Evolutionary conservation across 768 basidiomycete genomes (phyloP).

Genomic region (Boletus vinaceobasis): DNA sequence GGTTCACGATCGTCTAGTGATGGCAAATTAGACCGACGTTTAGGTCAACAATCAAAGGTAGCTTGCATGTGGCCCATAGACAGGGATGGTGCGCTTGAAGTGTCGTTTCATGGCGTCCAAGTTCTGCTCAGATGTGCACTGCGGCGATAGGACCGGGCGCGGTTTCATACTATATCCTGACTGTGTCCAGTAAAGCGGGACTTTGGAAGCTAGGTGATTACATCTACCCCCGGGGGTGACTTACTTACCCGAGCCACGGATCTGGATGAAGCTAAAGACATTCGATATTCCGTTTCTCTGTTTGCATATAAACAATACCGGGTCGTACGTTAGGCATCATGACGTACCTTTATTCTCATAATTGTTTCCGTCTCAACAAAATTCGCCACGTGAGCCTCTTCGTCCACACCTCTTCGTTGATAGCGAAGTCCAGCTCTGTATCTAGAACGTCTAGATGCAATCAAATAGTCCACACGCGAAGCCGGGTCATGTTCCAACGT

Average conservation of each 20-base stretch:
- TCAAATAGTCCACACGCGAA: slow-evolving; percentile 65
- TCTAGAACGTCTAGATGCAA: slow-evolving; percentile 83
- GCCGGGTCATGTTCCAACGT: slow-evolving; percentile 35
- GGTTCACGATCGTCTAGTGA: slow-evolving; percentile 73
- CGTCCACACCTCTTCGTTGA: slow-evolving; percentile 92
- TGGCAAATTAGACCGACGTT: slow-evolving; percentile 2
- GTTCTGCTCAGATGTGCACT: slow-evolving; percentile 72
- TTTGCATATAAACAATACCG: neutral
- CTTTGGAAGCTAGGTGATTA: slow-evolving; percentile 36
- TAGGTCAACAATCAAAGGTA: neutral
- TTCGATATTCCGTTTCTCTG: slow-evolving; percentile 76
- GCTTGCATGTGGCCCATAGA: slow-evolving; percentile 78
- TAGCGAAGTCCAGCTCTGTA: slow-evolving; percentile 92
- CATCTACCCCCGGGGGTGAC: neutral
- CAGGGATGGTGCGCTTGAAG: slow-evolving; percentile 57
- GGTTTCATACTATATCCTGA: slow-evolving; percentile 85
- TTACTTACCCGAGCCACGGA: slow-evolving; percentile 78
- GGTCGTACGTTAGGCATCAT: neutral
- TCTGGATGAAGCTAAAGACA: slow-evolving; percentile 85
- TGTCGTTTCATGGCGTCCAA: slow-evolving; percentile 69
- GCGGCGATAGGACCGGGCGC: slow-evolving; percentile 70
- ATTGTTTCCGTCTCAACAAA: slow-evolving; percentile 95
- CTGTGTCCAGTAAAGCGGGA: slow-evolving; percentile 93
- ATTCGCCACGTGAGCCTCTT: slow-evolving; percentile 90
- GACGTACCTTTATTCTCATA: slow-evolving; percentile 69